These are phyloP conservation scores for Microdochium nivale DNA, from an alignment of 2,329 filamentous ascomycete species.

Conservation along the genomic window DNA sequence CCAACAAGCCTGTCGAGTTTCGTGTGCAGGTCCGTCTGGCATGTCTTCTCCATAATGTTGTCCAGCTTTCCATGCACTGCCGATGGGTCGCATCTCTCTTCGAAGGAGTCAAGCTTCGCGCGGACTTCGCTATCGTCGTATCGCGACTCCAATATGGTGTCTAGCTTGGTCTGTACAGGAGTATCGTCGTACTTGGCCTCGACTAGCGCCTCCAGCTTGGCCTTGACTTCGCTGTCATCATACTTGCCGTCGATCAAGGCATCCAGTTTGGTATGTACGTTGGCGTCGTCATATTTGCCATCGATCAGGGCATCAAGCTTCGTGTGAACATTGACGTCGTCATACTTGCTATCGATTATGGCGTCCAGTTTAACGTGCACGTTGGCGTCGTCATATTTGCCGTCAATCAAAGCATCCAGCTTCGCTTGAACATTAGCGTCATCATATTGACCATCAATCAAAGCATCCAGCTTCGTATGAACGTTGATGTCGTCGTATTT, in stretches of 20 bases:
- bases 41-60: slow-evolving; percentile 6
- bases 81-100: not conserved
- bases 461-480: slow-evolving; percentile 29
- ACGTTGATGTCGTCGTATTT: slow-evolving; percentile 9
- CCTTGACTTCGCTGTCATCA: slow-evolving; percentile 21
- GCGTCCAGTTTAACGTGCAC: slow-evolving; percentile 13
- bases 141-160: slow-evolving; percentile 6
- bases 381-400: not conserved
- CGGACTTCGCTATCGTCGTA: not conserved
- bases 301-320: slow-evolving; percentile 25
- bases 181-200: slow-evolving; percentile 22
- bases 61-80: slow-evolving; percentile 19
- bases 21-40: slow-evolving; percentile 13
- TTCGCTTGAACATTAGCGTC: slow-evolving; percentile 64
- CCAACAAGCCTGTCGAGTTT: slow-evolving; percentile 46
- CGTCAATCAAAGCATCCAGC: slow-evolving; percentile 56
- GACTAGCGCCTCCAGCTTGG: slow-evolving; percentile 17
- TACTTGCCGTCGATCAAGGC: slow-evolving; percentile 37
- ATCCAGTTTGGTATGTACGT: slow-evolving; percentile 5
- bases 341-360: slow-evolving; percentile 10
- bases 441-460: slow-evolving; percentile 56
- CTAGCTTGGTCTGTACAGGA: no score
- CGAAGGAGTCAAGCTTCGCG: not conserved
- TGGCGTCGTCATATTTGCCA: slow-evolving; percentile 11
- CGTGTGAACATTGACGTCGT: slow-evolving; percentile 21